These are phyloP conservation scores for Chytriomyces sp. DNA, from an alignment of 192 early-diverging fungal genomes.

Conservation along the genomic window DNA sequence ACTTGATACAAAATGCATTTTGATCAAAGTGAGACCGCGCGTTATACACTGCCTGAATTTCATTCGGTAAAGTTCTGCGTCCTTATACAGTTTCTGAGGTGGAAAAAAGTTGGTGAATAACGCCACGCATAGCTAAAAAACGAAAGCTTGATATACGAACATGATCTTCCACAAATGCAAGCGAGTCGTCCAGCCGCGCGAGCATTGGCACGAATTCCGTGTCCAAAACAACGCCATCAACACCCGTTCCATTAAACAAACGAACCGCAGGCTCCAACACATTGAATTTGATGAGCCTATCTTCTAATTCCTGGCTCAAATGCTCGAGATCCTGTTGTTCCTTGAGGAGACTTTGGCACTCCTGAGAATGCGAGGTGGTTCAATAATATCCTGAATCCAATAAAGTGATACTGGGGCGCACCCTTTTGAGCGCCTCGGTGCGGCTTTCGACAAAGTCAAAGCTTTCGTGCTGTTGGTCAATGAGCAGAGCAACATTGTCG, in stretches of 20 bases:
- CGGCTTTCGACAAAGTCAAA: conserved; percentile 80
- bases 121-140: background rate
- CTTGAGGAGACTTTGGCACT: conserved; percentile 76
- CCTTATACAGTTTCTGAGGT: conserved; percentile 68
- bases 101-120: background rate
- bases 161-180: conserved; percentile 74
- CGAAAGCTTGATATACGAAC: conserved; percentile 46
- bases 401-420: background rate
- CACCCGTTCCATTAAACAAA: conserved; percentile 69
- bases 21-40: conserved; percentile 90
- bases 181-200: conserved; percentile 72
- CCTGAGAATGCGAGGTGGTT: conserved; percentile 19
- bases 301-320: conserved; percentile 59
- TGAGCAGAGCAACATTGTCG: conserved; percentile 54
- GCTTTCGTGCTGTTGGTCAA: conserved; percentile 65
- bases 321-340: conserved; percentile 67
- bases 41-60: conserved; percentile 93
- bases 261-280: conserved; percentile 80
- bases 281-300: conserved; percentile 77
- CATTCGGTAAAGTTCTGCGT: conserved; percentile 92
- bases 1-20: conserved; percentile 78
- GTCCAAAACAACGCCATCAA: conserved; percentile 80
- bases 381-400: background rate
- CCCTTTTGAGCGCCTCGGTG: conserved; percentile 73
- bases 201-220: conserved; percentile 81